Base-by-base conservation (phyloP, 257 asterid genomes). In the Nemophila menziesii region DNA sequence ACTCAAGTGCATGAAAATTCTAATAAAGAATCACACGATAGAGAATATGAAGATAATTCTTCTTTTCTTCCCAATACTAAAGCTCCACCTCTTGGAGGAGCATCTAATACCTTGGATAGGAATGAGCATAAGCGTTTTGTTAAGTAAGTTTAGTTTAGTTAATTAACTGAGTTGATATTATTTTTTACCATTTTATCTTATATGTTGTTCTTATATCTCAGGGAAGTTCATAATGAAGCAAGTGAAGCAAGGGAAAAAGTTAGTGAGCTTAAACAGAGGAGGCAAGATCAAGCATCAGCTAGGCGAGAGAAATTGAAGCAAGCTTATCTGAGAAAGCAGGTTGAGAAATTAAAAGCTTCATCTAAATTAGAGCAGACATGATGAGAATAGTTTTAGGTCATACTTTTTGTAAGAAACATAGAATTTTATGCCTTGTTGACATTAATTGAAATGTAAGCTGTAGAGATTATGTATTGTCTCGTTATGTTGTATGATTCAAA, bases 181-280 rank as follows among this genome's bases (percentile, higher is more conserved):
- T 39, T 39, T 37, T 33, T 49, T 13, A 54, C 34, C n/a, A n/a
- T n/a, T 11, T 41, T 15, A 41, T 12, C 46, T 19, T 6, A 16
- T 41, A 3, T 11, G 5, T 7, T 0, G 12, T 41, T 14, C 7
- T 16, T 41, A n/a, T 19, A 2, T 29, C 53, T 62, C 80, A 89
- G 93, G 98, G 94, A 90, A 69, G 85, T 90, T 68, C 96, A 90
- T 42, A 85, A 85, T 66, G 96, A 90, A 67, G 96, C 80, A 59
- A 85, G 59, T 59, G 62, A 85, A 60, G 98, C 94, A 20, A 78
- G 96, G 75, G 96, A 85, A 66, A 79, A 81, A 54, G 82, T 65
- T 38, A 78, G 94, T 3, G 94, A 85, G 40, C 71, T 81, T 33
- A 90, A 90, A 70, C 44, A 64, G 54, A 74, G 90, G 43, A 78